Evolutionary conservation across 73 alveolate species (phyloP).

Genomic region (Symbiodinium natans): DNA sequence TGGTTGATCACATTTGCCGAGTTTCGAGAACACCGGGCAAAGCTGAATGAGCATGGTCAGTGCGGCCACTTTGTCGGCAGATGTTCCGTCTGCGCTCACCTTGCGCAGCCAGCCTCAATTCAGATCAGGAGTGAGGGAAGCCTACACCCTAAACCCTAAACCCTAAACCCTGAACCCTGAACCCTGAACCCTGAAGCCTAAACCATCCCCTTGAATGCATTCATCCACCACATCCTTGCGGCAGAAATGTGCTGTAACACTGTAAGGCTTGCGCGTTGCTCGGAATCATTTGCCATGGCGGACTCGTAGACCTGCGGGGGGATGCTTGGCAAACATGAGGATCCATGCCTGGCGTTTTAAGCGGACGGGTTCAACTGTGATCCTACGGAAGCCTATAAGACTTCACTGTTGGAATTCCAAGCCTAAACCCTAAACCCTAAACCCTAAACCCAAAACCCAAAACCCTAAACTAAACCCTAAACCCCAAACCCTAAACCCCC

Average conservation of each 20-base stretch:
- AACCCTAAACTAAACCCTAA: background rate
- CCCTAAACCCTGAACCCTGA: background rate
- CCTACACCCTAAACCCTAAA: background rate
- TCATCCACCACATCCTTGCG: background rate
- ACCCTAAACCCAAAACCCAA: background rate
- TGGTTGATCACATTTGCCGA: too few relatives aligned
- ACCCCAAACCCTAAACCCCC: background rate
- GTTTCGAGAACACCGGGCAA: slow-evolving; percentile 60
- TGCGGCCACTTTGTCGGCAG: slow-evolving; percentile 66
- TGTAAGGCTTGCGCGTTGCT: slow-evolving; percentile 23
- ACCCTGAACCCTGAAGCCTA: background rate
- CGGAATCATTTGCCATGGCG: slow-evolving; percentile 62
- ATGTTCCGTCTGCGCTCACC: slow-evolving; percentile 45
- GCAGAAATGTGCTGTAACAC: too few relatives aligned
- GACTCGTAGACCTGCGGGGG: slow-evolving; percentile 80
- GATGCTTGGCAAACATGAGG: too few relatives aligned
- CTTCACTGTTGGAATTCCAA: too few relatives aligned
- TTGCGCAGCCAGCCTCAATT: slow-evolving; percentile 71
- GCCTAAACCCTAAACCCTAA: background rate
- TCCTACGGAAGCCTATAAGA: too few relatives aligned
- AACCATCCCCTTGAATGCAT: background rate
- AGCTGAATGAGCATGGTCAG: slow-evolving; percentile 58
- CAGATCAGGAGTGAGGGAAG: too few relatives aligned
- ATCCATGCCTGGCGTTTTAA: too few relatives aligned
- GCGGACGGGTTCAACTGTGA: too few relatives aligned